Conservation (phyloP, 2,329 filamentous ascomycete species). For the Xylaria sp. region DNA sequence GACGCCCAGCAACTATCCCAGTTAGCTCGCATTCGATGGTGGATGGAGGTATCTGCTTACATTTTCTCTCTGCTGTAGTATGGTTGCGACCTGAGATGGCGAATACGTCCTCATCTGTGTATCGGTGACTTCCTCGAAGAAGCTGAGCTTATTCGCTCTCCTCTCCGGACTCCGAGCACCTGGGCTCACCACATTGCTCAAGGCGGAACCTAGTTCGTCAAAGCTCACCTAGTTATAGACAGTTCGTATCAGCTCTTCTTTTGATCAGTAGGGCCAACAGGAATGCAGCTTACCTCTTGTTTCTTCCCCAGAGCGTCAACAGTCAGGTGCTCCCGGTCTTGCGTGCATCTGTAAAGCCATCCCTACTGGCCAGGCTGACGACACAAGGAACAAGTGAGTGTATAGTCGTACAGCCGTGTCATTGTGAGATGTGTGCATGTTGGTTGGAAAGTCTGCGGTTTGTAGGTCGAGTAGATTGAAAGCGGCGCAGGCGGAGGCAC, state of each 20-base stretch:
- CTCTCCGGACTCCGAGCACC: constrained; percentile 54
- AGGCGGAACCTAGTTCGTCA: constrained; percentile 51
- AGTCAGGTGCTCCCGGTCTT: constrained; percentile 54
- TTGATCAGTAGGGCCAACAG: neutral
- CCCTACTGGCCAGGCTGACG: constrained; percentile 66
- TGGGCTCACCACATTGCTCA: constrained; percentile 52
- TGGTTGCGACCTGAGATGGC: constrained; percentile 58
- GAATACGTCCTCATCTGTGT: constrained; percentile 58
- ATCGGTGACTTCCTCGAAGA: constrained; percentile 58
- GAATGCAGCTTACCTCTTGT: constrained; percentile 40
- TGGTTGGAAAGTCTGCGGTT: constrained; percentile 37
- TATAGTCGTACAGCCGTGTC: constrained; percentile 69
- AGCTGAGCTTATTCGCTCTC: constrained; percentile 56
- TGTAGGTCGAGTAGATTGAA: constrained; percentile 31
- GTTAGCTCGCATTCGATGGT: constrained; percentile 11
- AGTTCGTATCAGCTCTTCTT: constrained; percentile 6
- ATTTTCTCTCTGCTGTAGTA: constrained; percentile 63
- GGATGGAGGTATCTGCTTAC: constrained; percentile 50
- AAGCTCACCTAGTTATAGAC: constrained; percentile 35
- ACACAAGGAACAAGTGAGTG: constrained; percentile 69
- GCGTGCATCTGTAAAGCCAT: constrained; percentile 76
- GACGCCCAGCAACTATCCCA: constrained; percentile 49
- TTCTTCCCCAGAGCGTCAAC: constrained; percentile 51
- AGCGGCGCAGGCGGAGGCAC: constrained; percentile 1
- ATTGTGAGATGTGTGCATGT: constrained; percentile 75